A percentile compares a stretch with the other conserved stretches of the same genome.
Evolutionary conservation across 345 rosid genomes (phyloP).

Genomic region (Microcos paniculata): DNA sequence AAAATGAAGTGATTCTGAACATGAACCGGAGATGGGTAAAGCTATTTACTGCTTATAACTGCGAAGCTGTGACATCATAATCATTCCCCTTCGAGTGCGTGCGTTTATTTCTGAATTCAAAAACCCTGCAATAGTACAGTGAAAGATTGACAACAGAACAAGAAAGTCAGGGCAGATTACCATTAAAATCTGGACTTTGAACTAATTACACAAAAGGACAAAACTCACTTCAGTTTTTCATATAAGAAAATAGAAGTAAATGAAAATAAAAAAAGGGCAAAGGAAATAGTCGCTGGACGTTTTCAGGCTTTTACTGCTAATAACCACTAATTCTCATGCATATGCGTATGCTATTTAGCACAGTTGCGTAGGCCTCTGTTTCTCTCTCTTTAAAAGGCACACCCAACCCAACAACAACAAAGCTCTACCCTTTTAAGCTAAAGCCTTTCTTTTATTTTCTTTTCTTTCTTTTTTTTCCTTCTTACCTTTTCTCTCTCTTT

Average conservation of each 20-base stretch:
- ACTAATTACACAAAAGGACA: background rate
- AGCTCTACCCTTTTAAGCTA: conserved; percentile 9
- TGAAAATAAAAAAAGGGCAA: background rate
- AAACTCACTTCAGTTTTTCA: background rate
- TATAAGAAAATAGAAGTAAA: background rate
- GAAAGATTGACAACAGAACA: background rate
- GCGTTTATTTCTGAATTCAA: conserved; percentile 16
- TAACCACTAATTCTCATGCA: conserved; percentile 20
- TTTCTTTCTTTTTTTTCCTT: background rate
- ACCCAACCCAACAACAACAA: background rate
- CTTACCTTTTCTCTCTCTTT: background rate
- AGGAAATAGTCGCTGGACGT: background rate
- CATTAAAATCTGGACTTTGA: background rate
- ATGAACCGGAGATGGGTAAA: background rate
- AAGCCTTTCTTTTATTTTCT: background rate
- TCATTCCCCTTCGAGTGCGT: conserved; percentile 14
- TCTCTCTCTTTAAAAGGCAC: conserved; percentile 16
- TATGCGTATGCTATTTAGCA: conserved; percentile 5
- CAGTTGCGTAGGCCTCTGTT: background rate
- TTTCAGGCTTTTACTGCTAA: background rate
- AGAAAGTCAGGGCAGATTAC: conserved; percentile 13
- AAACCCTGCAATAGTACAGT: background rate
- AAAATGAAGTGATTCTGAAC: background rate
- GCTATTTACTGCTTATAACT: no score
- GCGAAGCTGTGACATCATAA: background rate